These are phyloP conservation scores for Conticribra guillardii DNA, from an alignment of 108 stramenopile genomes.

Conservation along the genomic window DNA sequence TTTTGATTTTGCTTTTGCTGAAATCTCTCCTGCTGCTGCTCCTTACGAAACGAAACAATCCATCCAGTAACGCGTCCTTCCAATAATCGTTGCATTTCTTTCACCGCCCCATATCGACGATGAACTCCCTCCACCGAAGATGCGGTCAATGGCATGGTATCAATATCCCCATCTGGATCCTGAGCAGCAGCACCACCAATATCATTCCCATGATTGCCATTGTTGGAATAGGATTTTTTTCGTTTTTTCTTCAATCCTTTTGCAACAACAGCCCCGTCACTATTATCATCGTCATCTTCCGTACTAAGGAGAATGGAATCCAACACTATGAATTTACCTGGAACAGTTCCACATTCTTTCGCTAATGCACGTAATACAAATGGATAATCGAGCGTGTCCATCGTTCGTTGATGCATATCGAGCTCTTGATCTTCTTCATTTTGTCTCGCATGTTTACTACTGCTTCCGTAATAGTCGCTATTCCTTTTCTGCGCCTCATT, in stretches of 20 bases:
- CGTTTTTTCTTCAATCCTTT: too few relatives aligned
- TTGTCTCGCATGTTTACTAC: constrained; percentile 1
- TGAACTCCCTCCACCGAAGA: constrained; percentile 44
- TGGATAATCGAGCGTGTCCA: constrained; percentile 80
- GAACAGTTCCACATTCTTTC: constrained; percentile 59
- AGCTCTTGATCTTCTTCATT: constrained; percentile 41
- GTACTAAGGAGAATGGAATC: not conserved
- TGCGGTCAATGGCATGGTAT: constrained; percentile 58
- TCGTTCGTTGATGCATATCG: constrained; percentile 67
- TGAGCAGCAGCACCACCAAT: too few relatives aligned
- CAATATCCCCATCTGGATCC: constrained; percentile 11
- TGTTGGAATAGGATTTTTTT: too few relatives aligned
- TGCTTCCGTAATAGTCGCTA: not conserved
- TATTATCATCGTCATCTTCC: constrained; percentile 14
- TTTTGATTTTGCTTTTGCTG: not conserved
- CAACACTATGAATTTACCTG: constrained; percentile 52
- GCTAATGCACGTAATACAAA: constrained; percentile 57
- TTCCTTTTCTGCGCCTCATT: not conserved
- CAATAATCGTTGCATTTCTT: constrained; percentile 68
- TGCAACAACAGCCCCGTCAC: too few relatives aligned
- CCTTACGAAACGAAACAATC: constrained; percentile 12
- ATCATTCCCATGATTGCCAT: constrained; percentile 2
- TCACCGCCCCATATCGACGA: constrained; percentile 69
- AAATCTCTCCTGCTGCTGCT: too few relatives aligned
- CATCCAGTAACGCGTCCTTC: constrained; percentile 36